phyloP scores from a whole-genome alignment of 805 yeast species.

The Starmerella potacharoeniae region DNA sequence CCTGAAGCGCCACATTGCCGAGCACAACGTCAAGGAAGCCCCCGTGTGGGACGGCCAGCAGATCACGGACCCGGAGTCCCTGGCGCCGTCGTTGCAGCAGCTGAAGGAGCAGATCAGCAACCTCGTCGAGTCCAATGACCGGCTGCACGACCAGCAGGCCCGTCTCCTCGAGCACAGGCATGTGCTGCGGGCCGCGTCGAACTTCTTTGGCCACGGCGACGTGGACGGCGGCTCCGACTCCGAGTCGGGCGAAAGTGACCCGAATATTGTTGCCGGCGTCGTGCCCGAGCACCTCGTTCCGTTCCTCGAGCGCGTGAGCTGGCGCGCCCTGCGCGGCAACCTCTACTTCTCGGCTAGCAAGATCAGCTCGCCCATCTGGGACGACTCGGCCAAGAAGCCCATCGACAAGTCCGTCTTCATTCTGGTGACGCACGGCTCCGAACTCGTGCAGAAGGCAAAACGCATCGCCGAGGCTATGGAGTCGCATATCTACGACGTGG shows the following conservation, averaged over 20 bases:
- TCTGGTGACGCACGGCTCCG: conserved; percentile 81
- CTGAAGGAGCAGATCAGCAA: conserved; percentile 67
- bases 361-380: conserved; percentile 52
- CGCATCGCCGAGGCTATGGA: conserved; percentile 85
- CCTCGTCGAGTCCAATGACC: conserved; percentile 56
- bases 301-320: conserved; percentile 66
- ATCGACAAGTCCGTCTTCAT: conserved; percentile 74
- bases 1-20: conserved; percentile 27
- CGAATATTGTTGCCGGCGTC: conserved; percentile 60
- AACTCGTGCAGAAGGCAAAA: conserved; percentile 58
- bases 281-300: conserved; percentile 59
- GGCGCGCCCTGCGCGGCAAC: conserved; percentile 92
- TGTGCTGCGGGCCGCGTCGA: conserved; percentile 39
- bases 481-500: conserved; percentile 60
- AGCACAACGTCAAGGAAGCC: conserved; percentile 25
- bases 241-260: conserved; percentile 30
- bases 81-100: conserved; percentile 47
- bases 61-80: conserved; percentile 53
- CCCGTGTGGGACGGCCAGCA: conserved; percentile 34
- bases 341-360: conserved; percentile 65
- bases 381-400: conserved; percentile 42
- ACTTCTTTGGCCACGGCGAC: conserved; percentile 31
- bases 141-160: conserved; percentile 50
- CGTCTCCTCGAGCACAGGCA: conserved; percentile 61
- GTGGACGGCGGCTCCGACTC: conserved; percentile 24